A percentile compares a stretch with the other conserved stretches of the same genome.
phyloP scores from a whole-genome alignment of 495 filamentous ascomycete genomes.

The Aspergillus nidulans region DNA sequence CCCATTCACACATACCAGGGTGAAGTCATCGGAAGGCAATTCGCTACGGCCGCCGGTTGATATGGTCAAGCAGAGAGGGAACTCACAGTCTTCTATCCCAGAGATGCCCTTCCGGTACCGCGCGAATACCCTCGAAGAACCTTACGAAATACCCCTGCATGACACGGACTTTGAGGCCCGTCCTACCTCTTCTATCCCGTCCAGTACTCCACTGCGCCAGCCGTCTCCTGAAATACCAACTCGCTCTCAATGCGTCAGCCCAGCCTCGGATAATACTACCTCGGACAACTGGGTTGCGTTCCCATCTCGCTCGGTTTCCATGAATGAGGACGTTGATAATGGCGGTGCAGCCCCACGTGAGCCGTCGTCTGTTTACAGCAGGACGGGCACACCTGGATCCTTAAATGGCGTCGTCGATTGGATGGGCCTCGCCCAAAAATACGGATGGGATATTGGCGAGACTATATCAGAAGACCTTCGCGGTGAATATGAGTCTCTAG shows the following conservation, averaged over 20 bases:
- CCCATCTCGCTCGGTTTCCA: slow-evolving; percentile 50
- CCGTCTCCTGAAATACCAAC: slow-evolving; percentile 22
- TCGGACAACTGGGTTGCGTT: slow-evolving; percentile 61
- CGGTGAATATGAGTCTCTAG: slow-evolving; percentile 40
- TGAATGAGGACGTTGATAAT: slow-evolving; percentile 22
- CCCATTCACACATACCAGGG: slow-evolving; percentile 72
- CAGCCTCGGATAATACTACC: slow-evolving; percentile 49
- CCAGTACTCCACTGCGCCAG: slow-evolving; percentile 29
- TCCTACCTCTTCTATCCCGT: slow-evolving; percentile 21
- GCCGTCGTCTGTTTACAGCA: slow-evolving; percentile 43
- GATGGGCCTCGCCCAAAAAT: slow-evolving; percentile 31
- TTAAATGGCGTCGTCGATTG: slow-evolving; percentile 33
- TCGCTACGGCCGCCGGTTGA: slow-evolving; percentile 2
- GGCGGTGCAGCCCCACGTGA: slow-evolving; percentile 39
- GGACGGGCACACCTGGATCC: slow-evolving; percentile 34
- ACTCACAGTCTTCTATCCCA: slow-evolving; percentile 23
- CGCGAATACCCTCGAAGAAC: slow-evolving; percentile 23
- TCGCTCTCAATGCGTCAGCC: slow-evolving; percentile 34
- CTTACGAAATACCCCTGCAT: slow-evolving; percentile 22
- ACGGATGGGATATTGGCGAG: slow-evolving; percentile 28
- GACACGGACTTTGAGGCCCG: slow-evolving; percentile 21
- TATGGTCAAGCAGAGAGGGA: slow-evolving; percentile 2
- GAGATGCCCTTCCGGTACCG: slow-evolving; percentile 27
- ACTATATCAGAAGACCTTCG: slow-evolving; percentile 34
- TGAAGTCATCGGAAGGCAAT: slow-evolving; percentile 48